Conservation (phyloP, 805 yeast species). For the Wickerhamia fluorescens region DNA sequence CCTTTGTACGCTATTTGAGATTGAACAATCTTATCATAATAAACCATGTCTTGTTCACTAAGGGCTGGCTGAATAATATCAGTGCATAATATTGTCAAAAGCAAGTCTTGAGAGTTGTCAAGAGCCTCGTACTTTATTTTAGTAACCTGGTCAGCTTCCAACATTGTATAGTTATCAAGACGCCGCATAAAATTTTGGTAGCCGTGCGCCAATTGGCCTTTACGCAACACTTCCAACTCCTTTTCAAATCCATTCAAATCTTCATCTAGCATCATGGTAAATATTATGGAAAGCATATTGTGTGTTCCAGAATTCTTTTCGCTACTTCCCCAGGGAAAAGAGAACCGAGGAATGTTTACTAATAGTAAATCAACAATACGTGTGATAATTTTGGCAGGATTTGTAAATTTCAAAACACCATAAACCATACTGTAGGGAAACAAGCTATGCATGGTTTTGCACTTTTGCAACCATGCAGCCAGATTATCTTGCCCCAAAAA, state of each 20-base stretch:
- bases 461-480: slow-evolving; percentile 64
- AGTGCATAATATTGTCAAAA: slow-evolving; percentile 18
- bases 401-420: slow-evolving; percentile 73
- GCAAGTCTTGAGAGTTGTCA: slow-evolving; percentile 12
- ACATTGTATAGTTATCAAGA: slow-evolving; percentile 19
- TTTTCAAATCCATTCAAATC: slow-evolving; percentile 60
- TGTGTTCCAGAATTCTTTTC: slow-evolving; percentile 13
- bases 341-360: slow-evolving; percentile 34
- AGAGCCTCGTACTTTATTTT: slow-evolving; percentile 13
- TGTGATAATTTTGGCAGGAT: slow-evolving; percentile 80
- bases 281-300: slow-evolving; percentile 60
- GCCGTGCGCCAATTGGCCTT: slow-evolving; percentile 24
- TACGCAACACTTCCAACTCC: slow-evolving; percentile 42
- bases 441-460: slow-evolving; percentile 62
- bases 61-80: slow-evolving; percentile 15
- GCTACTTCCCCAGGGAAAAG: slow-evolving; percentile 12
- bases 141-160: slow-evolving; percentile 5
- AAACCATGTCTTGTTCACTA: background rate
- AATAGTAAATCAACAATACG: slow-evolving; percentile 74
- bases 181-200: slow-evolving; percentile 20
- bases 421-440: slow-evolving; percentile 78
- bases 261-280: slow-evolving; percentile 66
- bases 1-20: slow-evolving; percentile 16
- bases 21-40: slow-evolving; percentile 7
- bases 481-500: slow-evolving; percentile 79